Evolutionary conservation across 1,284 basidiomycete genomes (phyloP).

Genomic region (Ustilago nuda): DNA sequence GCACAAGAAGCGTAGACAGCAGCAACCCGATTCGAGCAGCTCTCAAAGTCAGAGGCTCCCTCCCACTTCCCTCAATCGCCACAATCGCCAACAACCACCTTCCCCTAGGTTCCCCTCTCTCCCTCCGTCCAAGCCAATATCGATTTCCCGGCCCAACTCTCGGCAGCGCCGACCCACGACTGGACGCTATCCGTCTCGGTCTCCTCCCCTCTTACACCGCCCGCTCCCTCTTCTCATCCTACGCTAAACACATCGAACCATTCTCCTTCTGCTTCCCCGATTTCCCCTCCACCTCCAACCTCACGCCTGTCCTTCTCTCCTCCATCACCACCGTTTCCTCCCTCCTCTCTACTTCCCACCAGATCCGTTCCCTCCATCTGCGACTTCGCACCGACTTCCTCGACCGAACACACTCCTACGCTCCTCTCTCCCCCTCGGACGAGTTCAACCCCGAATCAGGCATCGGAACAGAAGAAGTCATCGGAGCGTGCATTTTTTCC

Average conservation of each 20-base stretch:
- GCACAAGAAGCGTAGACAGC: background rate
- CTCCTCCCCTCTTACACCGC: conserved; percentile 25
- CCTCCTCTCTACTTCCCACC: conserved; percentile 9
- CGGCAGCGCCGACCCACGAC: conserved; percentile 33
- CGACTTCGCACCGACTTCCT: conserved; percentile 23
- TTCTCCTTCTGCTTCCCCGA: conserved; percentile 38
- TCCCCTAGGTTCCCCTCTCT: background rate
- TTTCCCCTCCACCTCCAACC: conserved; percentile 34
- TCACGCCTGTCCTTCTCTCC: conserved; percentile 28
- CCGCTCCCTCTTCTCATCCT: conserved; percentile 22
- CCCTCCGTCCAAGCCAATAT: conserved; percentile 23
- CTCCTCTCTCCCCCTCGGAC: conserved; percentile 16
- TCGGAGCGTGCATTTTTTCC: conserved; percentile 34
- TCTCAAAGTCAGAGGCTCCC: background rate
- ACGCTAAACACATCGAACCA: conserved; percentile 31
- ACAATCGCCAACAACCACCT: background rate
- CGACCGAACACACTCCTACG: conserved; percentile 26
- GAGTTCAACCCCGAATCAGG: conserved; percentile 40
- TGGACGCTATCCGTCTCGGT: conserved; percentile 34
- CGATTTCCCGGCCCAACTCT: conserved; percentile 22
- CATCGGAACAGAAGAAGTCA: conserved; percentile 42
- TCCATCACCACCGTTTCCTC: conserved; percentile 23
- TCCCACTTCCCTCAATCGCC: conserved; percentile 5
- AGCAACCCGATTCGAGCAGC: background rate
- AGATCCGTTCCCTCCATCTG: conserved; percentile 4